Percentiles rank a stretch among this genome's conserved stretches.
These are phyloP conservation scores for Coix lacrymajobi DNA, from an alignment of 176 grass and related monocot genomes.

Conservation along the genomic window DNA sequence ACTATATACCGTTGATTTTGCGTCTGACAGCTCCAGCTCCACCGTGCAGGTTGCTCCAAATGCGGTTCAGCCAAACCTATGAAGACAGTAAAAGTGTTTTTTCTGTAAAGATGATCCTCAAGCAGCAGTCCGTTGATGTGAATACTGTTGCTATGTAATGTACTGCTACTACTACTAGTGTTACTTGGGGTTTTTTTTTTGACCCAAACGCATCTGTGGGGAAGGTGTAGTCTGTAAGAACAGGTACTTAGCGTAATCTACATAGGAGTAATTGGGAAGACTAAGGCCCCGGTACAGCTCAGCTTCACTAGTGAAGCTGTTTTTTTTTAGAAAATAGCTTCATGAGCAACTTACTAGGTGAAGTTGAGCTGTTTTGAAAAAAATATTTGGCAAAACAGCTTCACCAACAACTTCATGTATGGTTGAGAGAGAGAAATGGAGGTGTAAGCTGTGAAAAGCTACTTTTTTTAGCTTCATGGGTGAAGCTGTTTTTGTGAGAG, in stretches of 20 bases:
- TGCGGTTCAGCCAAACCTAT: conserved; percentile 19
- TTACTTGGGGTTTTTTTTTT: not conserved
- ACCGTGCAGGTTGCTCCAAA: conserved; percentile 28
- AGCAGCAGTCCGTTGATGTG: not conserved
- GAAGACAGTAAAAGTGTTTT: conserved; percentile 2
- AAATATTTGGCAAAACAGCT: too few species aligned
- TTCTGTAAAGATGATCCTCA: not conserved
- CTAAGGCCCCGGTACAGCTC: too few species aligned
- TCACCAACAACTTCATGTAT: too few species aligned
- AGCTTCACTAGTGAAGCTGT: too few species aligned
- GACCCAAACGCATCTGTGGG: not conserved
- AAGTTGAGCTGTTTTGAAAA: too few species aligned
- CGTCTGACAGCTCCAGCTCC: not conserved
- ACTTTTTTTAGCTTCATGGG: too few species aligned
- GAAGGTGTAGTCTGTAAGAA: not conserved
- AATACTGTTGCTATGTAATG: not conserved
- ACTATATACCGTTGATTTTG: not conserved
- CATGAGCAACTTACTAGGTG: too few species aligned
- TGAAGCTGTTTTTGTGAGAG: too few species aligned
- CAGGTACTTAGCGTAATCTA: not conserved
- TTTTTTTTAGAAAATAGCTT: too few species aligned
- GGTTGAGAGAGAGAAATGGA: too few species aligned
- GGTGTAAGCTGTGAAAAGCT: too few species aligned
- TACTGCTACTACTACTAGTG: not conserved
- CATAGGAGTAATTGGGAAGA: not conserved